These are phyloP conservation scores for Mycena filopes DNA, from an alignment of 768 basidiomycete species.

Conservation along the genomic window DNA sequence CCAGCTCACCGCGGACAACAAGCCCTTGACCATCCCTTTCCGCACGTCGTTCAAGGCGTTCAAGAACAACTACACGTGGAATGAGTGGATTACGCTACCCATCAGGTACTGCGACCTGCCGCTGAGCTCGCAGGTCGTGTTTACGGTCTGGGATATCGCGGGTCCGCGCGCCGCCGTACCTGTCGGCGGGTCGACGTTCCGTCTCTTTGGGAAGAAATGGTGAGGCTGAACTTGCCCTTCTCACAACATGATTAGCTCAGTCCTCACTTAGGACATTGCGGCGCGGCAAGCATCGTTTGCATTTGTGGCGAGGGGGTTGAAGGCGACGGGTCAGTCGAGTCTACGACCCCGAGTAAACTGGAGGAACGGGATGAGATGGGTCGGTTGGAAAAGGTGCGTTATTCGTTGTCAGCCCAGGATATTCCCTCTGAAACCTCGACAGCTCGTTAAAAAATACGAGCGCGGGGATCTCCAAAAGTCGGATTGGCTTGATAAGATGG, in stretches of 20 bases:
- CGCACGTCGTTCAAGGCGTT: conserved; percentile 94
- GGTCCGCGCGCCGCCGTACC: conserved; percentile 83
- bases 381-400: conserved; percentile 84
- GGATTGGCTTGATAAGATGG: conserved; percentile 95
- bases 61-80: conserved; percentile 92
- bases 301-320: conserved; percentile 85
- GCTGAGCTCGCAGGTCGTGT: conserved; percentile 85
- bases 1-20: conserved; percentile 93
- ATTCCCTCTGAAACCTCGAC: conserved; percentile 42
- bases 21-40: conserved; percentile 91
- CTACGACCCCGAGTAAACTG: conserved; percentile 89
- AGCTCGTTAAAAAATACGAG: conserved; percentile 96
- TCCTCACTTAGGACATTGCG: conserved; percentile 74
- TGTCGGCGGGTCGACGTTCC: conserved; percentile 92
- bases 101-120: conserved; percentile 96
- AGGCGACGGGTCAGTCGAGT: conserved; percentile 86
- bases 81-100: conserved; percentile 93
- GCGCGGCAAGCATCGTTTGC: conserved; percentile 89
- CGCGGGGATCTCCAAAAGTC: conserved; percentile 92
- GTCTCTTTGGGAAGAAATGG: conserved; percentile 95
- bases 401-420: not conserved
- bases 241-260: too few relatives aligned
- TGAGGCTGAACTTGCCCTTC: conserved; percentile 51
- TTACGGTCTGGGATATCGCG: conserved; percentile 96
- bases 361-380: conserved; percentile 93